These are phyloP conservation scores for Kwoniella heveanensis DNA, from an alignment of 768 basidiomycete genomes.

Conservation along the genomic window DNA sequence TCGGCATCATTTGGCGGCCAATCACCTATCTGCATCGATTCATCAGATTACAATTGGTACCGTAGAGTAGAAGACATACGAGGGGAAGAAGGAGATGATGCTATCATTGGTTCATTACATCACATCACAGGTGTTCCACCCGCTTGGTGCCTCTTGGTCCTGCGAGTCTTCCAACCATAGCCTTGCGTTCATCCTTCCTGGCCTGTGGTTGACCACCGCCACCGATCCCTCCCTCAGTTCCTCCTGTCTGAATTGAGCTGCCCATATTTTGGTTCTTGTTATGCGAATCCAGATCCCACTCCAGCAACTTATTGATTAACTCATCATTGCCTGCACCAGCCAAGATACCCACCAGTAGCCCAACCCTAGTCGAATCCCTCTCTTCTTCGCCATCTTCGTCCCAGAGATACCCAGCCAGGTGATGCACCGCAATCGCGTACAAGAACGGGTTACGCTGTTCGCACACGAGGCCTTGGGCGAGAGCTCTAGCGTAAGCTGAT, in stretches of 20 bases:
- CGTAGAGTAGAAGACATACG: too few species aligned
- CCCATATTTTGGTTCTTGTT: neutral
- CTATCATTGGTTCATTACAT: too few species aligned
- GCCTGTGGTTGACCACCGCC: neutral
- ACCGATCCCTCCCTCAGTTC: neutral
- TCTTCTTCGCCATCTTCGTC: constrained; percentile 4
- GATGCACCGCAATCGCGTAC: constrained; percentile 36
- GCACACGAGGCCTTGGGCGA: constrained; percentile 33
- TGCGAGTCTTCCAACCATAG: neutral
- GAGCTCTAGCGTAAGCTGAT: constrained; percentile 34
- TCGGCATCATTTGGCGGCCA: too few species aligned
- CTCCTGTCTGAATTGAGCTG: too few species aligned
- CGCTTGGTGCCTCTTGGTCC: constrained; percentile 1
- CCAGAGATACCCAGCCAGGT: constrained; percentile 32
- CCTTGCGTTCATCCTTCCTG: neutral
- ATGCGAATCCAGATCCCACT: neutral
- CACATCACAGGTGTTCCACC: neutral
- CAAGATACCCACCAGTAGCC: constrained; percentile 14
- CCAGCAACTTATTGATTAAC: neutral
- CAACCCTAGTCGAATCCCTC: constrained; percentile 17
- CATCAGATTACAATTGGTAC: too few species aligned
- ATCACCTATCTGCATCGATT: too few species aligned
- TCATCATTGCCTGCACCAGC: constrained; percentile 4
- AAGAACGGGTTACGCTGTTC: constrained; percentile 33
- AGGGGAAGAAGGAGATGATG: too few species aligned